These are phyloP conservation scores for Gnaphalium uliginosum DNA, from an alignment of 129 eudicot genomes.

Conservation along the genomic window DNA sequence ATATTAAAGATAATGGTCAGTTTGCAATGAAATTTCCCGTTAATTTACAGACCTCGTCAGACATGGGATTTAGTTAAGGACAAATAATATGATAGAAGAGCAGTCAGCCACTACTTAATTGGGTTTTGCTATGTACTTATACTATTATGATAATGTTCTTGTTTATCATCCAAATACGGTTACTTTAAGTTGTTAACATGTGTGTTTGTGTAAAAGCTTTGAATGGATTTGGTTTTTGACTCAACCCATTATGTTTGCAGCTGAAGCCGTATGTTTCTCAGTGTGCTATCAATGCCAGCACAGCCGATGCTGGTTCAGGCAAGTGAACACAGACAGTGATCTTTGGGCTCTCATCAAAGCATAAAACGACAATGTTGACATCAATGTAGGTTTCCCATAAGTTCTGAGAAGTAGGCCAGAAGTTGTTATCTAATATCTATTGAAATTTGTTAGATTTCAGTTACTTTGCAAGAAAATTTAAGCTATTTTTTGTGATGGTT, in stretches of 20 bases:
- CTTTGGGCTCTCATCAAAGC: background rate
- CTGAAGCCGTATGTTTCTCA: slow-evolving; percentile 35
- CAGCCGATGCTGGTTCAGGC: slow-evolving; percentile 28
- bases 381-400: background rate
- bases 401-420: background rate
- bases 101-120: background rate
- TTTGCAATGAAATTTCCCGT: background rate
- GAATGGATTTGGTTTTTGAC: background rate
- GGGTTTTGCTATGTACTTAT: background rate
- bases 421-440: background rate
- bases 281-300: slow-evolving; percentile 23
- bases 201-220: background rate
- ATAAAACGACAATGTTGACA: background rate
- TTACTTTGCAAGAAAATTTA: background rate
- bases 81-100: background rate
- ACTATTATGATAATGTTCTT: background rate
- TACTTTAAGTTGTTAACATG: background rate
- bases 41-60: background rate
- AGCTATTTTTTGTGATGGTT: background rate
- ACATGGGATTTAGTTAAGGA: background rate
- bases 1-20: background rate
- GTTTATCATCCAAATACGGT: background rate
- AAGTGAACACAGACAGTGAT: slow-evolving; percentile 16
- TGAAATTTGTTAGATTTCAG: slow-evolving; percentile 3
- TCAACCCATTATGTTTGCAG: slow-evolving; percentile 11